Evolutionary conservation across 139 green algal genomes (phyloP).

Genomic region (Raphidocelis subcapitata): DNA sequence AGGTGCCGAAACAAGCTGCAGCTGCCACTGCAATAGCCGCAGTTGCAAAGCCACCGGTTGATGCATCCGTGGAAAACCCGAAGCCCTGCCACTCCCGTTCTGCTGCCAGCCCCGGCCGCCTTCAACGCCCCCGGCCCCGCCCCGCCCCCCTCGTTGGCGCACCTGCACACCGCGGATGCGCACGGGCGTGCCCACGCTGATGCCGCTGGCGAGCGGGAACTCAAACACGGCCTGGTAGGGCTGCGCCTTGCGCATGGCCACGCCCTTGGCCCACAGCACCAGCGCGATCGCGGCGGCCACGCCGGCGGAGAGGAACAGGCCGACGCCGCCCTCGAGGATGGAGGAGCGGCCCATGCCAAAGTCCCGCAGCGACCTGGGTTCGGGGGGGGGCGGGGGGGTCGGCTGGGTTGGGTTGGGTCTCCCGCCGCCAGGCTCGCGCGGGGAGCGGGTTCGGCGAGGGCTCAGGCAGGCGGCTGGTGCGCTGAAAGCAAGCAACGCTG

Average conservation of each 20-base stretch:
- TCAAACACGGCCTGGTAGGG: slow-evolving; percentile 77
- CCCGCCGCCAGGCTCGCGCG: not conserved
- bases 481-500: too few relatives aligned
- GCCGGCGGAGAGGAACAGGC: slow-evolving; percentile 80
- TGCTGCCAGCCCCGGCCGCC: too few relatives aligned
- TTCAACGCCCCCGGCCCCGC: too few relatives aligned
- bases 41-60: too few relatives aligned
- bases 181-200: slow-evolving; percentile 93
- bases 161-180: slow-evolving; percentile 66
- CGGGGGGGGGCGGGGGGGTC: not conserved
- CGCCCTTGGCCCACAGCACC: slow-evolving; percentile 40
- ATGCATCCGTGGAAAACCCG: too few relatives aligned
- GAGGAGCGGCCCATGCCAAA: slow-evolving; percentile 80
- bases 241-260: slow-evolving; percentile 38
- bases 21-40: too few relatives aligned
- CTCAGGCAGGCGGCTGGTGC: too few relatives aligned
- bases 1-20: too few relatives aligned
- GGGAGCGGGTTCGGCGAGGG: not conserved
- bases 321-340: slow-evolving; percentile 78
- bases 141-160: slow-evolving; percentile 34
- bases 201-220: slow-evolving; percentile 94
- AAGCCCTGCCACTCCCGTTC: too few relatives aligned
- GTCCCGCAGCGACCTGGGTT: slow-evolving; percentile 73
- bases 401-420: not conserved
- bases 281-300: slow-evolving; percentile 39